phyloP scores from a whole-genome alignment of 2,329 filamentous ascomycete genomes.

The Fusarium pseudograminearum region DNA sequence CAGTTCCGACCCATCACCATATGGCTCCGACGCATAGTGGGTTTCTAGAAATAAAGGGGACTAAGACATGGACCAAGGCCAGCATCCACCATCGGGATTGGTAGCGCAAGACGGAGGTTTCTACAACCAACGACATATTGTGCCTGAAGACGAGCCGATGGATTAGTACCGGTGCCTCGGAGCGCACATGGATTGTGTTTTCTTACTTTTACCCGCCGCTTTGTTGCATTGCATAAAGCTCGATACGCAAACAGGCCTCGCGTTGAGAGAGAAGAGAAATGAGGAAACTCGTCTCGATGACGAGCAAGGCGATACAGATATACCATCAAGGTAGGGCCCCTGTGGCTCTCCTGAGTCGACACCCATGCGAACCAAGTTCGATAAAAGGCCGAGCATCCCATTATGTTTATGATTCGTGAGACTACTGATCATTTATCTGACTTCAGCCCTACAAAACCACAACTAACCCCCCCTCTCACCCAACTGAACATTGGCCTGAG shows the following conservation, averaged over 20 bases:
- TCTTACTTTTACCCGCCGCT: slow-evolving; percentile 22
- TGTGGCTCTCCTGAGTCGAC: slow-evolving; percentile 16
- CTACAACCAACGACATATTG: slow-evolving; percentile 37
- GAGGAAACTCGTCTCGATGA: slow-evolving; percentile 34
- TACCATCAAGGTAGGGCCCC: slow-evolving; percentile 10
- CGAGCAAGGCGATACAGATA: slow-evolving; percentile 16
- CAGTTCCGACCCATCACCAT: slow-evolving; percentile 20
- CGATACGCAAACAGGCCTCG: slow-evolving; percentile 25
- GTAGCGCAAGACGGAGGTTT: slow-evolving; percentile 20
- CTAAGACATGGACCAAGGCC: slow-evolving; percentile 39
- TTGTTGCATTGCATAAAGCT: slow-evolving; percentile 27
- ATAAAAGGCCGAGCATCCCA: slow-evolving; percentile 44
- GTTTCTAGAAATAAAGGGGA: slow-evolving; percentile 42
- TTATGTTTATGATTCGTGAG: slow-evolving; percentile 19
- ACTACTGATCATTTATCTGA: slow-evolving; percentile 22
- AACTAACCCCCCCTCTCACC: slow-evolving; percentile 1
- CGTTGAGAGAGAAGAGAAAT: slow-evolving; percentile 40
- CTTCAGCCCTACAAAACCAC: slow-evolving; percentile 45
- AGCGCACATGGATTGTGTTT: slow-evolving; percentile 1
- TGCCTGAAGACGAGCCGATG: slow-evolving; percentile 28
- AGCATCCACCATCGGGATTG: slow-evolving; percentile 27
- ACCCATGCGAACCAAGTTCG: slow-evolving; percentile 22
- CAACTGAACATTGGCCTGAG: not conserved
- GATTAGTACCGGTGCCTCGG: slow-evolving; percentile 29
- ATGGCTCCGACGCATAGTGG: slow-evolving; percentile 30